Evolutionary conservation across 176 grass and related monocot genomes (phyloP).

Genomic region (Rhynchospora pubera): DNA sequence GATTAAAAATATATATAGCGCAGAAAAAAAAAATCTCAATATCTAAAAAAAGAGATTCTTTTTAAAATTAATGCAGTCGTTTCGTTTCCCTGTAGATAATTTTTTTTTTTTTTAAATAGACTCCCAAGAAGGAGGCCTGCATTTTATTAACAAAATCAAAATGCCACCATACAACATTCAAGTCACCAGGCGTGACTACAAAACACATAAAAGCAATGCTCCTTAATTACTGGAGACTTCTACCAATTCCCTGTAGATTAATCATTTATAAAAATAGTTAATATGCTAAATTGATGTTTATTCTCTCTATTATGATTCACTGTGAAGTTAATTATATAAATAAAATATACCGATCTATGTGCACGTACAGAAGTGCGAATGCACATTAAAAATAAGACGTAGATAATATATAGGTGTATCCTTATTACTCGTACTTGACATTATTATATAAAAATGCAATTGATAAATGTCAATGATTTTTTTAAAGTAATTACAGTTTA

Average conservation of each 20-base stretch:
- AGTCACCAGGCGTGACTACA: too few relatives aligned
- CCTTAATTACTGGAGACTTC: too few relatives aligned
- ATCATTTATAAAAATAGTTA: not conserved
- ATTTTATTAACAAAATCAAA: too few relatives aligned
- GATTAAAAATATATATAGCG: not conserved
- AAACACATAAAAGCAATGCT: too few relatives aligned
- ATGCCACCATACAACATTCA: too few relatives aligned
- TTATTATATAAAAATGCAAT: not conserved
- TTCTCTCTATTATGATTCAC: not conserved
- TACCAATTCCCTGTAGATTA: too few relatives aligned
- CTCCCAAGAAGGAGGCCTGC: too few relatives aligned
- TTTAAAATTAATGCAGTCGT: not conserved
- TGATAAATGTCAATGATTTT: not conserved
- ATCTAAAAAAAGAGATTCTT: not conserved
- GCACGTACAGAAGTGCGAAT: not conserved
- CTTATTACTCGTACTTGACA: not conserved
- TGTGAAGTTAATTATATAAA: not conserved
- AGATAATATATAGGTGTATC: not conserved
- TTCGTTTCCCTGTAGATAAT: too few relatives aligned
- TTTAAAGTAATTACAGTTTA: not conserved
- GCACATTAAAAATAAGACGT: not conserved
- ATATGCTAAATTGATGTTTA: not conserved
- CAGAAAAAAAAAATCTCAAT: too few relatives aligned
- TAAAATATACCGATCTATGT: not conserved
- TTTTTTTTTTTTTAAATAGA: too few relatives aligned